Conservation (phyloP, 2,329 filamentous ascomycete species). For the Pseudocercospora macadamiae region DNA sequence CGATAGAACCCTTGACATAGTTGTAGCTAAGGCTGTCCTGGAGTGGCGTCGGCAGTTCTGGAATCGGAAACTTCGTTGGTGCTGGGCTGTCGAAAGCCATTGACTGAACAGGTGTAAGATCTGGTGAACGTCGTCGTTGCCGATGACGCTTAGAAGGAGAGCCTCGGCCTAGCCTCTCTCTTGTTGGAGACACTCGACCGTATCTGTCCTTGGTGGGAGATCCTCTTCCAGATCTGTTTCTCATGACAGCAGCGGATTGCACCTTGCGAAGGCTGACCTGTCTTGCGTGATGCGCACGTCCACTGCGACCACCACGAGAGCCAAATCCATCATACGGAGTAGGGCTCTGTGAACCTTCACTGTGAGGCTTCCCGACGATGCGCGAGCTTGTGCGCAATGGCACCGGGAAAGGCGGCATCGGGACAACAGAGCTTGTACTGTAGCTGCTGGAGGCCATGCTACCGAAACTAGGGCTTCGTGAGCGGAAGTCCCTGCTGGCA, state of each 20-base stretch:
- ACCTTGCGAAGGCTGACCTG: conserved; percentile 71
- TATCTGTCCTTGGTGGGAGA: conserved; percentile 51
- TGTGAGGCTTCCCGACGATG: conserved; percentile 66
- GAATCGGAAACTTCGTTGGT: conserved; percentile 39
- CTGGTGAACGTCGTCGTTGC: conserved; percentile 35
- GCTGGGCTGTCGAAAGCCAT: conserved; percentile 40
- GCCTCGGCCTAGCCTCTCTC: conserved; percentile 56
- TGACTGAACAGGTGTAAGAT: conserved; percentile 41
- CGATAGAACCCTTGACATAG: conserved; percentile 30
- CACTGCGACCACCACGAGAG: conserved; percentile 18
- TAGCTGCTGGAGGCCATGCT: conserved; percentile 49
- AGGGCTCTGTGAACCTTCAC: conserved; percentile 79
- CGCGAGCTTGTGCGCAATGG: conserved; percentile 86
- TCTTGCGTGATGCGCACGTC: conserved; percentile 24
- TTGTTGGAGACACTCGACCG: neutral
- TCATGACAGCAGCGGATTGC: conserved; percentile 76
- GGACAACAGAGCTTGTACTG: conserved; percentile 35
- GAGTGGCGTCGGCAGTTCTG: conserved; percentile 36
- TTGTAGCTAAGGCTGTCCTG: conserved; percentile 25
- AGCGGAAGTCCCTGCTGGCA: conserved; percentile 43
- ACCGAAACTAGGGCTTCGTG: conserved; percentile 66
- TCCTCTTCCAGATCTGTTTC: conserved; percentile 59
- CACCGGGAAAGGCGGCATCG: conserved; percentile 82
- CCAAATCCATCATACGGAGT: conserved; percentile 55
- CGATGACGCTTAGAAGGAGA: conserved; percentile 50